Evolutionary conservation across 257 asterid genomes (phyloP).

Genomic region (Orobanche coerulescens): DNA sequence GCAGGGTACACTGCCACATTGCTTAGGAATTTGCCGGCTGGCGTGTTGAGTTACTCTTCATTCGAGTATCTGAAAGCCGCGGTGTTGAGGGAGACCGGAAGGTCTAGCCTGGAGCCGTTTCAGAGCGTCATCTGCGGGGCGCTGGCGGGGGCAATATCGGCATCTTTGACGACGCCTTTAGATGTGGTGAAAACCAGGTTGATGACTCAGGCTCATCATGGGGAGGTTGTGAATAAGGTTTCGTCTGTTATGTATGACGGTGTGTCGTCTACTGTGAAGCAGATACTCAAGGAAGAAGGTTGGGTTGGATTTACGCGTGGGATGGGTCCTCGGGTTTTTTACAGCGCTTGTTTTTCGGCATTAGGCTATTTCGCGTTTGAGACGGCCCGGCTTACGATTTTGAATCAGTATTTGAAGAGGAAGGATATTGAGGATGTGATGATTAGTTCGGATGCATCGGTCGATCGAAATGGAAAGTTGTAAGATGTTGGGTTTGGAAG

Average conservation of each 20-base stretch:
- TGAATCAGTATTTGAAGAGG: constrained; percentile 53
- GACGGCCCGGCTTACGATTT: constrained; percentile 75
- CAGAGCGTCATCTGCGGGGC: constrained; percentile 95
- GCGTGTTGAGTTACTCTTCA: constrained; percentile 88
- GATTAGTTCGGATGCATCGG: constrained; percentile 21
- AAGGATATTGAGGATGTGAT: constrained; percentile 50
- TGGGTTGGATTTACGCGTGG: constrained; percentile 91
- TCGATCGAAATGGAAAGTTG: constrained; percentile 25
- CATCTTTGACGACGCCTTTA: constrained; percentile 87
- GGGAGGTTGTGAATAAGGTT: constrained; percentile 56
- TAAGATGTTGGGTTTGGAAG: neutral
- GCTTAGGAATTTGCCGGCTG: constrained; percentile 91
- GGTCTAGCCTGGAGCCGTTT: constrained; percentile 59
- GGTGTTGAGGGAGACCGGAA: constrained; percentile 43
- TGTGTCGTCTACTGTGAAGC: constrained; percentile 50
- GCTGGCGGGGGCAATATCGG: constrained; percentile 90
- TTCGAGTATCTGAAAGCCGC: constrained; percentile 91
- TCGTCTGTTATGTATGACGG: constrained; percentile 59
- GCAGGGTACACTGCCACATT: constrained; percentile 94
- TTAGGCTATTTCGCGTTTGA: constrained; percentile 93
- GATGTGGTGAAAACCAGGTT: constrained; percentile 94
- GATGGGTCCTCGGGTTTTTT: constrained; percentile 91
- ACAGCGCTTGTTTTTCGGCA: constrained; percentile 92
- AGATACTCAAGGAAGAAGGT: constrained; percentile 85
- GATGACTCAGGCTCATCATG: constrained; percentile 83